Percentiles rank a stretch among this genome's conserved stretches.
phyloP scores from a whole-genome alignment of 1,139 yeast species.

The Yamadazyma epiphylla region DNA sequence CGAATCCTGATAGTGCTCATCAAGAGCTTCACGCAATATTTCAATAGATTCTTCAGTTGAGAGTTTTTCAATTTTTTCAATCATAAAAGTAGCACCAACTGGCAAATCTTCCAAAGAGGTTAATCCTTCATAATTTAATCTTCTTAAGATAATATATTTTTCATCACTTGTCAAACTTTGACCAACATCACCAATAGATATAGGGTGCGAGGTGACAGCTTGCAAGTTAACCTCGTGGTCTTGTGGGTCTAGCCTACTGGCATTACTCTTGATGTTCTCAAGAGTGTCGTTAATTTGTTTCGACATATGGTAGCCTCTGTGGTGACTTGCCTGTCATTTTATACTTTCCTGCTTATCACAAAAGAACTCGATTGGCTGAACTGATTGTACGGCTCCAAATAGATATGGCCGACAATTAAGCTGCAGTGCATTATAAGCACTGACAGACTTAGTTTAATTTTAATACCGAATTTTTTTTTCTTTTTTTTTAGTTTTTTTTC shows the following conservation, averaged over 20 bases:
- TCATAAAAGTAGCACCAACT: slow-evolving; percentile 22
- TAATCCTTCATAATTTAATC: slow-evolving; percentile 26
- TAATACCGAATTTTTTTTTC: no score
- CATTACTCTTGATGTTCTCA: not conserved
- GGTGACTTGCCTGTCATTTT: no score
- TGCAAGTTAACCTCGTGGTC: slow-evolving; percentile 17
- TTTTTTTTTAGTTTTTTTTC: no score
- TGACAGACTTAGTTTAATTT: no score
- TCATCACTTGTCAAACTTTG: slow-evolving; percentile 20
- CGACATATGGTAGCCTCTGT: no score
- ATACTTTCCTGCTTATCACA: no score
- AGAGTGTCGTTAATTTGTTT: no score
- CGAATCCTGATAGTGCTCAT: slow-evolving; percentile 18
- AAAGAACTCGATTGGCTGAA: no score
- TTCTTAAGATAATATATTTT: slow-evolving; percentile 22
- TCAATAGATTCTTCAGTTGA: slow-evolving; percentile 18
- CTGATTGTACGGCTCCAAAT: no score
- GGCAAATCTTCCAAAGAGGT: slow-evolving; percentile 24
- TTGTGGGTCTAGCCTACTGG: not conserved
- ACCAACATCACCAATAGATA: slow-evolving; percentile 25
- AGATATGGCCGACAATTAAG: no score
- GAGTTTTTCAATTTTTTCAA: slow-evolving; percentile 25
- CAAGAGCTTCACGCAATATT: slow-evolving; percentile 15
- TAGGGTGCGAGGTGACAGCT: slow-evolving; percentile 15
- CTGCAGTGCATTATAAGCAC: no score